Evolutionary conservation across 164 flowering plant genomes (phyloP).

Genomic region (Macadamia tetraphylla): DNA sequence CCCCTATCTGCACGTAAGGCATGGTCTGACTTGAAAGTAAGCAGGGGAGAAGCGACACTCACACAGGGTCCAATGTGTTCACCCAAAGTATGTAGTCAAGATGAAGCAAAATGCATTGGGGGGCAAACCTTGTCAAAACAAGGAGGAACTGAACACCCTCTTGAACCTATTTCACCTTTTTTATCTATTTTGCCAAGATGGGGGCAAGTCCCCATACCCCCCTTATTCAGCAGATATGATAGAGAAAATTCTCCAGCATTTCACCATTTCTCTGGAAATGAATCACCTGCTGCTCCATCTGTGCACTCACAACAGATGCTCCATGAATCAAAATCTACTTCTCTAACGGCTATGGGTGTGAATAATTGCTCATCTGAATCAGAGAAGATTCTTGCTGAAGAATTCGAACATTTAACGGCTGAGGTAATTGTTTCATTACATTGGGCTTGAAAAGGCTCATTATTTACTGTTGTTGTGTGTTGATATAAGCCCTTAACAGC

Average conservation of each 20-base stretch:
- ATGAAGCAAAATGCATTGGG: constrained; percentile 17
- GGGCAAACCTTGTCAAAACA: constrained; percentile 12
- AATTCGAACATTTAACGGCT: constrained; percentile 37
- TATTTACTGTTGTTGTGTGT: neutral
- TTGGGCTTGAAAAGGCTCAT: neutral
- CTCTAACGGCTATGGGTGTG: neutral
- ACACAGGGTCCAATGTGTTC: constrained; percentile 18
- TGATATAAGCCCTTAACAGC: too few species aligned
- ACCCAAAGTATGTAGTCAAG: constrained; percentile 14
- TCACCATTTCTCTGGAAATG: constrained; percentile 12
- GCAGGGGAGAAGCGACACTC: constrained; percentile 14
- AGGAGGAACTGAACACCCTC: constrained; percentile 19
- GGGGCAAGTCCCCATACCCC: constrained; percentile 55
- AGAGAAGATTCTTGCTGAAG: constrained; percentile 35
- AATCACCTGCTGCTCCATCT: constrained; percentile 11
- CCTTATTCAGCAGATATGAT: constrained; percentile 17
- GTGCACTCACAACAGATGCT: constrained; percentile 5
- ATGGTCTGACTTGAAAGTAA: constrained; percentile 19
- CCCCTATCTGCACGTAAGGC: constrained; percentile 15
- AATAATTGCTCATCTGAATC: constrained; percentile 19
- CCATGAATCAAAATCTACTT: constrained; percentile 9
- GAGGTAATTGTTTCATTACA: constrained; percentile 33
- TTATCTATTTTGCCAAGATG: constrained; percentile 32
- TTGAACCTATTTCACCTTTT: constrained; percentile 18
- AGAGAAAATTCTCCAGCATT: constrained; percentile 12